Conservation (phyloP, 148 eudicot genomes). For the Rhododendron henanense region DNA sequence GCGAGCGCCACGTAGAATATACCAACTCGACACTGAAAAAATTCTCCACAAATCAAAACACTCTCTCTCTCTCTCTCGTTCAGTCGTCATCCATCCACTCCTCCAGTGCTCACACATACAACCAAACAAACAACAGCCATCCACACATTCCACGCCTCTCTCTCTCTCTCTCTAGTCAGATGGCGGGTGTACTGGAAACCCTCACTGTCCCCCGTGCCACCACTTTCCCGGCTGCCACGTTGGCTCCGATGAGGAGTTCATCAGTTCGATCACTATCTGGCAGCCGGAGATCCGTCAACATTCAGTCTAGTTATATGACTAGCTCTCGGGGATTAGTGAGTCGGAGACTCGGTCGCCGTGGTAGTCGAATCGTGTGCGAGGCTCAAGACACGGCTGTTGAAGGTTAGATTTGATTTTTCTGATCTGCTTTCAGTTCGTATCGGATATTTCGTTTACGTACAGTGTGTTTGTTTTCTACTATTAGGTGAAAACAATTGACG, state of each 20-base stretch:
- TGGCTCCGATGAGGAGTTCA: conserved; percentile 30
- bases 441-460: too few relatives aligned
- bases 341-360: conserved; percentile 30
- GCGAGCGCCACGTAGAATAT: too few relatives aligned
- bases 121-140: conserved; percentile 7
- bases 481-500: background rate
- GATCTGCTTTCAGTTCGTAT: background rate
- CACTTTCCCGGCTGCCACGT: conserved; percentile 21
- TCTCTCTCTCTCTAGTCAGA: conserved; percentile 15
- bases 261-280: conserved; percentile 19
- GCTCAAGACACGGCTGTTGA: conserved; percentile 63
- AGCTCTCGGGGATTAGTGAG: conserved; percentile 21
- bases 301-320: conserved; percentile 2
- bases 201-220: conserved; percentile 53
- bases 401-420: conserved; percentile 29
- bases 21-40: too few relatives aligned
- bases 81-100: background rate
- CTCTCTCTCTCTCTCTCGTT: background rate
- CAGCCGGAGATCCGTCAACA: conserved; percentile 27
- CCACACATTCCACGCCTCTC: conserved; percentile 7
- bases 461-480: background rate
- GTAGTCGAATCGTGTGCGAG: conserved; percentile 57
- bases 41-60: background rate
- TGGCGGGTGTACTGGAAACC: conserved; percentile 64
- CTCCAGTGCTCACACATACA: background rate